Base-by-base conservation (phyloP, 306 rosid species). In the Arachis stenosperma region DNA sequence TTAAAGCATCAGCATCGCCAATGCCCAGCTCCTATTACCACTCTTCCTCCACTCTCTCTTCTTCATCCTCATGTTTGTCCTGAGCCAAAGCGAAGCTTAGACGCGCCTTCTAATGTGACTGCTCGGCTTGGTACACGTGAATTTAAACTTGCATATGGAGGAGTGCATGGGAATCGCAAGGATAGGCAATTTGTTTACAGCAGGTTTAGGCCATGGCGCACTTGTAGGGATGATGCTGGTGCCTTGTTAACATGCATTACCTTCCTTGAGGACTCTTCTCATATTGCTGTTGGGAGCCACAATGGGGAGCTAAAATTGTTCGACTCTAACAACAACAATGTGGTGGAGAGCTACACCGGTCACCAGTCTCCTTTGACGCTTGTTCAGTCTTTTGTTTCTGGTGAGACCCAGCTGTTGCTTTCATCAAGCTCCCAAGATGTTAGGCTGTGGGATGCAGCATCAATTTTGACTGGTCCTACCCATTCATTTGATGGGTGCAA, bases 1-100 rank as follows among this genome's bases (percentile, higher is more conserved):
- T 79, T 95, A 71, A 95, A 91, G 85, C 98, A 95, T 84, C 99
- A 95, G 84, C 99, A 95, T 81, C 99, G 98, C 52, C 99, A 95
- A 77, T 95, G 99, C 68, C 90, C 99, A 13, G 96, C 99, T 9
- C 99, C 99, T 37, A 95, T 95, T 74, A 95, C 99, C 43, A 95
- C 99, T 30, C 99, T 95, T 67, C 99, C 99, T 37, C 99, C 99
- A 7, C 82, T 95, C 40, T 95, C 99, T 79, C 90, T 95, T 46
- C 68, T 95, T 39, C 92, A 92, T 53, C 97, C 93, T 3, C 99
- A 95, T 59, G 93, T 95, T 77, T 95, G 99, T 79, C 99, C 99
- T 27, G 98, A 95, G 81, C 99, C 98, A 41, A 95, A 88, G 74
- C 86, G 97, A 57, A 86, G 92, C 82, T 89, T 95, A 33, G 98